A percentile compares a stretch with the other conserved stretches of the same genome.
Evolutionary conservation across 2,329 filamentous ascomycete species (phyloP).

Genomic region (Phaeomoniella chlamydospora): DNA sequence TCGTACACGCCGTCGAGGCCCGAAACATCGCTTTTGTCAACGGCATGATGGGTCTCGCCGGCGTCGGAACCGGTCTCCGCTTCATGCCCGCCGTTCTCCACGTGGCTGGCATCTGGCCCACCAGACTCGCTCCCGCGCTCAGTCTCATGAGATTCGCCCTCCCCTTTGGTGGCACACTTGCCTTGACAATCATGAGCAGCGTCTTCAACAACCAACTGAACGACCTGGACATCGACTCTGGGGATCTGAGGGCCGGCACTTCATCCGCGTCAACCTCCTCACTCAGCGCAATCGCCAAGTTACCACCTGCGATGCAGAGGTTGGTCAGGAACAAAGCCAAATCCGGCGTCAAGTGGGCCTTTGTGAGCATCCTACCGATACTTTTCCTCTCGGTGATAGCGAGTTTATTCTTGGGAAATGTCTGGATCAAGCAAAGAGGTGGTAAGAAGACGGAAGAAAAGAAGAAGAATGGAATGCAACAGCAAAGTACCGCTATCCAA

Average conservation of each 20-base stretch:
- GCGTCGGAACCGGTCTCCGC: slow-evolving; percentile 48
- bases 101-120: slow-evolving; percentile 46
- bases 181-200: slow-evolving; percentile 51
- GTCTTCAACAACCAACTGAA: slow-evolving; percentile 50
- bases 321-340: slow-evolving; percentile 29
- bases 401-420: slow-evolving; percentile 34
- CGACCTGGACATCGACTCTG: slow-evolving; percentile 8
- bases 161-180: slow-evolving; percentile 50
- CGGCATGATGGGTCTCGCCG: slow-evolving; percentile 52
- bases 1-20: slow-evolving; percentile 41
- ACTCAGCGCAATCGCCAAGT: slow-evolving; percentile 20
- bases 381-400: slow-evolving; percentile 34
- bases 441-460: slow-evolving; percentile 7
- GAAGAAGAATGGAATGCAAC: slow-evolving; percentile 3
- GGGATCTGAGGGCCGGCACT: slow-evolving; percentile 17
- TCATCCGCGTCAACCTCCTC: slow-evolving; percentile 20
- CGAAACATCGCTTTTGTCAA: slow-evolving; percentile 38
- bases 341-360: slow-evolving; percentile 51
- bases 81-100: slow-evolving; percentile 52
- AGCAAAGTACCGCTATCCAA: too few relatives aligned
- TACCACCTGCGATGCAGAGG: slow-evolving; percentile 20
- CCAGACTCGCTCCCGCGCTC: slow-evolving; percentile 42
- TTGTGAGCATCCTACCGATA: slow-evolving; percentile 46
- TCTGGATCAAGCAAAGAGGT: slow-evolving; percentile 28
- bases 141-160: slow-evolving; percentile 44